phyloP scores from a whole-genome alignment of 148 eudicot genomes.

The Vaccinium myrtillus region DNA sequence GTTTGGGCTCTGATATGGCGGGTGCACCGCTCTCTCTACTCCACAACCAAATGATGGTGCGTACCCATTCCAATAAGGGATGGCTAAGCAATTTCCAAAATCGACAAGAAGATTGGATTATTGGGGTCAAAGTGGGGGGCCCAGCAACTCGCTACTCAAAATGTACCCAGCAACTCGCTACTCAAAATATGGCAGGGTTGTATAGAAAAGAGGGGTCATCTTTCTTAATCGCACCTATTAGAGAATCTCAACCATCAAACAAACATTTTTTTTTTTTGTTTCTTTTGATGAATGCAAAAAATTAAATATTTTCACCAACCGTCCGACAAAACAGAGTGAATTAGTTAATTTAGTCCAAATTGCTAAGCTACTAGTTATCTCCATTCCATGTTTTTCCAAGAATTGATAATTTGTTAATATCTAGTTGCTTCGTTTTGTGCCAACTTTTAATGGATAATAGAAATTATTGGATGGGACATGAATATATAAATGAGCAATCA shows the following conservation, averaged over 20 bases:
- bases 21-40: not conserved
- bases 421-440: too few relatives aligned
- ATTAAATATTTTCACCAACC: too few relatives aligned
- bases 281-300: too few relatives aligned
- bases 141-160: not conserved
- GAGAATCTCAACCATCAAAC: not conserved
- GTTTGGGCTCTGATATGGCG: not conserved
- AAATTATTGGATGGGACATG: too few relatives aligned
- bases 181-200: not conserved
- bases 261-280: too few relatives aligned
- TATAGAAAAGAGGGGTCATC: not conserved
- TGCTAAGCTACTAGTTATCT: too few relatives aligned
- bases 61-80: not conserved
- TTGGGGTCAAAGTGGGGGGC: not conserved
- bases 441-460: too few relatives aligned
- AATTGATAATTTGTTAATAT: too few relatives aligned
- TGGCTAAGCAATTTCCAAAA: not conserved
- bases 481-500: too few relatives aligned
- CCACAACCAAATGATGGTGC: not conserved
- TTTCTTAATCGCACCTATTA: not conserved
- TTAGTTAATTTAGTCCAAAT: too few relatives aligned
- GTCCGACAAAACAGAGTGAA: too few relatives aligned
- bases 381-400: too few relatives aligned
- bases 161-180: not conserved
- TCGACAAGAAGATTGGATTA: not conserved